Percentiles rank a stretch among this genome's conserved stretches.
Conservation (phyloP, 495 filamentous ascomycete species). For the Annulohypoxylon maeteangense region DNA sequence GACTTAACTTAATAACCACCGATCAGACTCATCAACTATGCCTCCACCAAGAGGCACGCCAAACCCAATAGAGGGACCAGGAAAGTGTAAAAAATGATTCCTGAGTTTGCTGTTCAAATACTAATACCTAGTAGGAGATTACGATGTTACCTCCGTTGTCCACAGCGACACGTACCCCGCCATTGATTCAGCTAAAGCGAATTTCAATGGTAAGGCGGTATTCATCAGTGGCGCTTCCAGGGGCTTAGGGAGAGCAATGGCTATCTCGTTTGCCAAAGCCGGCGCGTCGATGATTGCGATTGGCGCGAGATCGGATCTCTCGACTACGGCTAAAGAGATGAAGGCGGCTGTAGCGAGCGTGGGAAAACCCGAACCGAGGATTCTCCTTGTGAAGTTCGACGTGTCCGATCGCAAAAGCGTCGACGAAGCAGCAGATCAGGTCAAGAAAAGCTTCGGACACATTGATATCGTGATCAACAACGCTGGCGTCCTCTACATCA, state of each 20-base stretch:
- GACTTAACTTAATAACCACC: too few relatives aligned
- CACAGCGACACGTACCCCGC: slow-evolving; percentile 60
- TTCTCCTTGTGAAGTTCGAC: slow-evolving; percentile 57
- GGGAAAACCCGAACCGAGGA: slow-evolving; percentile 49
- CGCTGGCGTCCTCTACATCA: slow-evolving; percentile 53
- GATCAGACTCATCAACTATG: slow-evolving; percentile 17
- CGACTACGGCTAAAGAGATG: slow-evolving; percentile 48
- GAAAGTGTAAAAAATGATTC: slow-evolving; percentile 7
- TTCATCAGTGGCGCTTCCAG: slow-evolving; percentile 63
- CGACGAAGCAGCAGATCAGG: slow-evolving; percentile 44
- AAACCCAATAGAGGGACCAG: slow-evolving; percentile 41
- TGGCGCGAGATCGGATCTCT: slow-evolving; percentile 57
- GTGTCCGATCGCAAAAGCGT: slow-evolving; percentile 54
- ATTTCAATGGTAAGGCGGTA: slow-evolving; percentile 53
- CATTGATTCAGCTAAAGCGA: slow-evolving; percentile 52
- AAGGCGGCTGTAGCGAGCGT: slow-evolving; percentile 50
- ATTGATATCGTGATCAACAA: slow-evolving; percentile 68
- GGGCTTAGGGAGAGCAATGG: slow-evolving; percentile 59
- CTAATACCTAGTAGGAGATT: slow-evolving; percentile 38
- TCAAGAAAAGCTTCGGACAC: slow-evolving; percentile 48
- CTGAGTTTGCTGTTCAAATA: neutral
- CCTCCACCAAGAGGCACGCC: slow-evolving; percentile 39
- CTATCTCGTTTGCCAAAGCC: slow-evolving; percentile 57
- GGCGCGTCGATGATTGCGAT: slow-evolving; percentile 59
- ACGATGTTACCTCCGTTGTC: slow-evolving; percentile 38